Percentiles rank a stretch among this genome's conserved stretches.
Conservation (phyloP, 2,329 filamentous ascomycete genomes). For the Lanzia echinophila region DNA sequence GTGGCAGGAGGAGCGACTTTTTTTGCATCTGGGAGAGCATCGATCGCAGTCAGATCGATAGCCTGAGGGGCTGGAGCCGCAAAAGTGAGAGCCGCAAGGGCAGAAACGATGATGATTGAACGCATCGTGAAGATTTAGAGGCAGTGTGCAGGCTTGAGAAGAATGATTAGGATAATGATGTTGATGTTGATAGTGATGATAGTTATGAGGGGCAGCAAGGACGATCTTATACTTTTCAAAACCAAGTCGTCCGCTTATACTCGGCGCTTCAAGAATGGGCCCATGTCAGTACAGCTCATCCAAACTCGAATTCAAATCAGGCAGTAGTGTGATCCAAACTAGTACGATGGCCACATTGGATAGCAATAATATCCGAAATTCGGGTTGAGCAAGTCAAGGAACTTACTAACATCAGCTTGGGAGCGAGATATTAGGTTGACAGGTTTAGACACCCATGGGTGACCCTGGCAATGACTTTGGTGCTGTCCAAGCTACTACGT, state of each 20-base stretch:
- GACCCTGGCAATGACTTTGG: background rate
- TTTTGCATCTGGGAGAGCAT: conserved; percentile 29
- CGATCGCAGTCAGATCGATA: conserved; percentile 32
- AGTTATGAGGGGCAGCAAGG: background rate
- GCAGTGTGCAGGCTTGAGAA: background rate
- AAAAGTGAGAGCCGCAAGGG: conserved; percentile 19
- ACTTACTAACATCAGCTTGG: too few species aligned
- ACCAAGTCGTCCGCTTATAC: background rate
- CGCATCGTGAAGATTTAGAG: conserved; percentile 12
- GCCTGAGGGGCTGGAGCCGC: conserved; percentile 28
- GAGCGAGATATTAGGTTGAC: background rate
- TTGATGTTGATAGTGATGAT: background rate
- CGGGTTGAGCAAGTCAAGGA: too few species aligned
- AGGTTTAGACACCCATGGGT: background rate
- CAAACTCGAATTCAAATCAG: background rate
- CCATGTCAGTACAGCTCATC: background rate
- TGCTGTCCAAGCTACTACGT: background rate
- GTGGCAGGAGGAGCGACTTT: conserved; percentile 26
- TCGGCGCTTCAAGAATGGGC: background rate
- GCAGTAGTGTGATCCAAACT: background rate
- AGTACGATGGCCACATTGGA: conserved; percentile 1
- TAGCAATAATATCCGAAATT: background rate
- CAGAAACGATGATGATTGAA: conserved; percentile 15
- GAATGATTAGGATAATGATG: background rate
- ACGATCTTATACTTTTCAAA: conserved; percentile 1